Base-by-base conservation (phyloP, 805 yeast species). In the Brettanomyces anomalus region DNA sequence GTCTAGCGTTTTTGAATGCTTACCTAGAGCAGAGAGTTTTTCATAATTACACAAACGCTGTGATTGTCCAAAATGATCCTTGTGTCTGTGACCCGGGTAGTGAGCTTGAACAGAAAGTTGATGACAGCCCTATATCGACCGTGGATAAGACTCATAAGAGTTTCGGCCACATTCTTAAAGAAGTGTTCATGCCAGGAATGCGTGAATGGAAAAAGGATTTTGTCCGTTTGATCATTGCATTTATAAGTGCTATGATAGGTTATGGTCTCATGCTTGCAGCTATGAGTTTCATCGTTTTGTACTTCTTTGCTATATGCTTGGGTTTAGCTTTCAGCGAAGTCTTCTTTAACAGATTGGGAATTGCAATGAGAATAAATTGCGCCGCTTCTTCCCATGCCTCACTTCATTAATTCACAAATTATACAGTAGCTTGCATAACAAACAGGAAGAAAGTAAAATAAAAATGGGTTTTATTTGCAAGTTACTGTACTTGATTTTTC, bases 221-320 rank as follows among this genome's bases (percentile, higher is more conserved):
- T 3, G 66, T 81, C 5, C 67, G 90, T 52, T 60, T 80, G 15
- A 31, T 71, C 0, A 49, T 84, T 19, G 71, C 79, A 10, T 78
- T 84, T 48, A 56, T 76, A 15, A 74, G 84, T 3, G 81, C 84
- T 17, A 66, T 82, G 70, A 56, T 84, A 39, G 80, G 83, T 11
- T 84, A 79, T 55, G 81, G 81, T 31, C 61, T 84, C 52, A 84
- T 84, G 94, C 70, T 84, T 64, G 88, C 79, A 14, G 82, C 83
- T 5, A 84, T 84, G 94, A 68, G 82, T 34, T 83, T 68, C 56
- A 72, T 81, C 7, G 50, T 81, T 37, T 62, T 77, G 0, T 84
- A 84, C 50, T 80, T 84, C 59, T 84, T 84, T 61, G 90, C 85
- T 2, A 79, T 81, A 26, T 75, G 80, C 15, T 52, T 79, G 15